Conservation (phyloP, 2,329 filamentous ascomycete genomes). For the Diaporthe sp. region DNA sequence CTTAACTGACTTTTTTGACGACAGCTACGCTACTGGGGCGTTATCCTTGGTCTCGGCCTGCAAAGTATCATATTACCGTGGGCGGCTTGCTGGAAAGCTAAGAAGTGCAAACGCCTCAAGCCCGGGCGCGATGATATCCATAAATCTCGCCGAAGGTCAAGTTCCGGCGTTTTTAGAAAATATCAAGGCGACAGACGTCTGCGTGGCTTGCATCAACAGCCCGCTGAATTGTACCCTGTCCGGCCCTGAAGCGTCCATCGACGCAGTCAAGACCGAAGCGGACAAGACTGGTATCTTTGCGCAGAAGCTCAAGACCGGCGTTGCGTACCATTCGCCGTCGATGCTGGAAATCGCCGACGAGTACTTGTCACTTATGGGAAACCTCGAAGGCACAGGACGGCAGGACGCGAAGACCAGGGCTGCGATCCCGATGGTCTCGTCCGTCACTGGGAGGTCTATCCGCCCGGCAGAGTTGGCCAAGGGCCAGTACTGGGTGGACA, state of each 20-base stretch:
- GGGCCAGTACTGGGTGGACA: slow-evolving; percentile 50
- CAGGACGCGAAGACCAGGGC: slow-evolving; percentile 42
- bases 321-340: slow-evolving; percentile 49
- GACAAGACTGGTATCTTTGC: slow-evolving; percentile 49
- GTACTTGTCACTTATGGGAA: slow-evolving; percentile 45
- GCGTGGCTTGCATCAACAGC: slow-evolving; percentile 52
- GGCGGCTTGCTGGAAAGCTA: slow-evolving; percentile 48
- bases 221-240: slow-evolving; percentile 50
- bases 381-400: slow-evolving; percentile 41
- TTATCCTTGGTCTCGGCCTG: slow-evolving; percentile 49
- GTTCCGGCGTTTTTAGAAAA: slow-evolving; percentile 45
- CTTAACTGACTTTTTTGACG: neutral
- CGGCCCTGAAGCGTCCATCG: slow-evolving; percentile 46
- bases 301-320: slow-evolving; percentile 49
- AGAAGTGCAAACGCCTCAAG: slow-evolving; percentile 32
- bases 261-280: slow-evolving; percentile 45
- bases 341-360: slow-evolving; percentile 47
- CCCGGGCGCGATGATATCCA: slow-evolving; percentile 50
- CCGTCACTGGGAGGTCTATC: slow-evolving; percentile 46
- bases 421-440: slow-evolving; percentile 41
- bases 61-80: slow-evolving; percentile 52
- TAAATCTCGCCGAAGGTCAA: slow-evolving; percentile 46
- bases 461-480: slow-evolving; percentile 44
- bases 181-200: slow-evolving; percentile 35
- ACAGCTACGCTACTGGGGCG: slow-evolving; percentile 48